Percentiles rank a stretch among this genome's conserved stretches.
Conservation (phyloP, 805 yeast species). For the Pichia exigua region DNA sequence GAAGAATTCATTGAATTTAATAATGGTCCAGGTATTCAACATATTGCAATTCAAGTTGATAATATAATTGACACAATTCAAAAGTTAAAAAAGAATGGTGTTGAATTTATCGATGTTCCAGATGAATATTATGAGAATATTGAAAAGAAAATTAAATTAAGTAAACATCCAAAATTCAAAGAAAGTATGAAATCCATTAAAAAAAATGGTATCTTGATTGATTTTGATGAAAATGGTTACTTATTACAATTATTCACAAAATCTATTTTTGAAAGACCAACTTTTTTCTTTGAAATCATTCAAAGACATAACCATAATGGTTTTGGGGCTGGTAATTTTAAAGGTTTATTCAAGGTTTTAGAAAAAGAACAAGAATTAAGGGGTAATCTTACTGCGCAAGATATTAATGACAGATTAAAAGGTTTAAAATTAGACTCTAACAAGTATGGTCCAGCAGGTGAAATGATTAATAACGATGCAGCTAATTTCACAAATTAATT, state of each 20-base stretch:
- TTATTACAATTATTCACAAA: constrained; percentile 73
- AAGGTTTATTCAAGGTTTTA: constrained; percentile 69
- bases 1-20: constrained; percentile 73
- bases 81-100: constrained; percentile 52
- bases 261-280: constrained; percentile 72
- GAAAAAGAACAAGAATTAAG: constrained; percentile 68
- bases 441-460: not conserved
- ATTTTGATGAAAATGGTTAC: constrained; percentile 72
- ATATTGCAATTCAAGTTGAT: constrained; percentile 60
- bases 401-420: not conserved
- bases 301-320: constrained; percentile 77
- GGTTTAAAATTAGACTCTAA: not conserved
- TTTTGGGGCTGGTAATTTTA: constrained; percentile 85
- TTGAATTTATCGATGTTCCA: constrained; percentile 60
- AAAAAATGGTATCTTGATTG: constrained; percentile 57
- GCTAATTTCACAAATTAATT: constrained; percentile 29
- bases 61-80: constrained; percentile 53
- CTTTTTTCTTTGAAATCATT: constrained; percentile 72
- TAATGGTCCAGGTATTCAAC: constrained; percentile 82
- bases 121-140: constrained; percentile 48
- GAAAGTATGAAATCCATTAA: constrained; percentile 47
- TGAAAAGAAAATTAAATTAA: constrained; percentile 32
- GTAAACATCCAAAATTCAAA: constrained; percentile 34
- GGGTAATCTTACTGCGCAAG: constrained; percentile 45
- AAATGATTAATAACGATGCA: constrained; percentile 23